Evolutionary conservation across 352 stramenopile genomes (phyloP), one percentile per base, ranked within the genome.

Genomic region (Pythium aristosporum): DNA sequence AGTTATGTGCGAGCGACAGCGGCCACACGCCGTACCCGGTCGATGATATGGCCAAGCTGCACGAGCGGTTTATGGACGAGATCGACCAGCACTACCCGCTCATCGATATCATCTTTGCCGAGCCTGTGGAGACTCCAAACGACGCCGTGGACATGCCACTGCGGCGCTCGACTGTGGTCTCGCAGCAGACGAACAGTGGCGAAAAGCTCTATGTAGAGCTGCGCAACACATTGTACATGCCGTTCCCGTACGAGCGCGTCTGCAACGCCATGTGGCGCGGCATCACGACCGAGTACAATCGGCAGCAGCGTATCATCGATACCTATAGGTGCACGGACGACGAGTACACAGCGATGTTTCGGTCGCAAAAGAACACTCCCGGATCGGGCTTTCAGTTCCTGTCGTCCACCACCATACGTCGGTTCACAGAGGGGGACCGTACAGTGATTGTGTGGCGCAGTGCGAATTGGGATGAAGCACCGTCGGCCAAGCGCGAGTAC

Each of bases 21-120:
- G 15, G 25, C n/a, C 39, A 49, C n/a, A 49, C 20, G 15, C 18
- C 28, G 46, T 67, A 54, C 42, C 50, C 60, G 32, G 30, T 67
- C 8, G 11, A 67, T 16, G 25, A 67, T n/a, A 7, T 67, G n/a
- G 51, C 50, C 25, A 21, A 37, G 34, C 49, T 67, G 10, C 60
- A 67, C 36, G 43, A 54, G 0, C 50, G 20, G 42, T 56, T 59
- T 16, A 56, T 67, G 60, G 60, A 67, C 20, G 51, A 67, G 50
- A 56, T 67, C 25, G 60, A 67, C 50, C 10, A 67, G 5, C 12
- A 34, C 20, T 67, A 56, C 21, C 32, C 39, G 28, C 42, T 54
- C 3, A 50, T 59, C 18, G 48, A 65, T n/a, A 50, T 21, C 3
- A 39, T 65, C 9, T 41, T 65, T 15, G 25, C 36, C 11, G 36